Evolutionary conservation across 257 asterid genomes (phyloP), one percentile per base, ranked within the genome.

Genomic region (Perilla frutescens): DNA sequence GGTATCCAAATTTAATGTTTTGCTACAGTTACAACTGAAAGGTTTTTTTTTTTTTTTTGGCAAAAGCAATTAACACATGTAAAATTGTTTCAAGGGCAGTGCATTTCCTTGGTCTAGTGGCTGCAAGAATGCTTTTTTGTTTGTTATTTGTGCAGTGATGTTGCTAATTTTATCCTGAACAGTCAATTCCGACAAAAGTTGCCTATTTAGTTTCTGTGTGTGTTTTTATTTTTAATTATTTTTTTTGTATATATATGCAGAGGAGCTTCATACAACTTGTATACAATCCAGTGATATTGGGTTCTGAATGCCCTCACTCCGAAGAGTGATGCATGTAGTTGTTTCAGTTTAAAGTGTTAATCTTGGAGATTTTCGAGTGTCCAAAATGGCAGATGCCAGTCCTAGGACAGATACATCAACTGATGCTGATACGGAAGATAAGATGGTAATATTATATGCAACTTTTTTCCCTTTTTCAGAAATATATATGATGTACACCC

Each of bases 361-460:
- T 66, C 62, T 41, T 15, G 78, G 74, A 57, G 79, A 73, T 82
- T 68, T 78, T 76, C 68, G 81, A 62, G 83, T 60, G 44, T 67
- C 76, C 69, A 69, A 44, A 50, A 93, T 93, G 97, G 97, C 89
- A 32, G 96, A 85, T 76, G 84, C 81, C 84, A 92, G 98, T 86
- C 96, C 92, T 15, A 87, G 81, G 84, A 86, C 96, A 31, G 99
- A 92, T 86, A 76, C 96, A 67, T 92, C 97, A 29, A 87, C 96
- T 14, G 99, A 94, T 82, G 99, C 96, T 6, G 97, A 93, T 74
- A 94, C 98, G 2, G 98, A 94, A 70, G 97, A 91, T 61, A 92
- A 87, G 81, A 85, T 89, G 91, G 98, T 89, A 80, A 73, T 74
- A 49, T 59, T 48, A 14, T 15, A 3, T 53, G 57, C 59, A 48